Base-by-base conservation (phyloP, 495 filamentous ascomycete species). In the Apiosordaria backusii region DNA sequence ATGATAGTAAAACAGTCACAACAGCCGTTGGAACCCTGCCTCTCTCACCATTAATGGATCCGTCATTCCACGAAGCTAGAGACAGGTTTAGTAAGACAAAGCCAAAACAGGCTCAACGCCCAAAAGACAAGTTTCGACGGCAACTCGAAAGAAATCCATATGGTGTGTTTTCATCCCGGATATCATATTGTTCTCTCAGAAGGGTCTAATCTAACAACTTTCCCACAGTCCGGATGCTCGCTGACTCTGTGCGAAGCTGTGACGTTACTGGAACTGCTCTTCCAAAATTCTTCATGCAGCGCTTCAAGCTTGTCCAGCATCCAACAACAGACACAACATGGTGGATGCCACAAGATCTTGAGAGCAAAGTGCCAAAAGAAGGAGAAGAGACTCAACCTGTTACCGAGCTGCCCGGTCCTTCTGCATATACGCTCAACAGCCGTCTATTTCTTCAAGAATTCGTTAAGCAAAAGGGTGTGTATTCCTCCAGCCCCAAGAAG, bases 171-270 rank as follows among this genome's bases (percentile, higher is more conserved):
- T 70, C 21, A 22, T 45, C 5, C 35, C 9, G 10, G 35, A 13
- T 15, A 9, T 45, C 35, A 45, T 13, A 3, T 45, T 45, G 35
- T 15, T 45, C 4, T 45, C 9, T 13, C 35, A 15, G 9, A 13
- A 13, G 35, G 35, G 2, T 65, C 65, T 59, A 65, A 68, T 25
- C 59, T 67, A 69, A 50, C 68, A 65, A 55, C 19, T 55, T 15
- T 21, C 10, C n/a, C 9, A 45, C 68, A 83, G 82, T 85, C 19
- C 79, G 80, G 21, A 87, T 89, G 13, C 83, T 97, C 6, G 90
- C 88, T 18, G 86, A 85, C 0, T 87, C 88, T 0, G 50, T 86
- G 18, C 86, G 93, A 29, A 72, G 75, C 67, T 96, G 91, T 74
- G 40, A 75, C 2, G 50, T 86, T n/a, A 89, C 90, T 7, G 72